Percentiles rank a stretch among this genome's conserved stretches.
Conservation (phyloP, 257 asterid species). For the Schizonepeta tenuifolia region DNA sequence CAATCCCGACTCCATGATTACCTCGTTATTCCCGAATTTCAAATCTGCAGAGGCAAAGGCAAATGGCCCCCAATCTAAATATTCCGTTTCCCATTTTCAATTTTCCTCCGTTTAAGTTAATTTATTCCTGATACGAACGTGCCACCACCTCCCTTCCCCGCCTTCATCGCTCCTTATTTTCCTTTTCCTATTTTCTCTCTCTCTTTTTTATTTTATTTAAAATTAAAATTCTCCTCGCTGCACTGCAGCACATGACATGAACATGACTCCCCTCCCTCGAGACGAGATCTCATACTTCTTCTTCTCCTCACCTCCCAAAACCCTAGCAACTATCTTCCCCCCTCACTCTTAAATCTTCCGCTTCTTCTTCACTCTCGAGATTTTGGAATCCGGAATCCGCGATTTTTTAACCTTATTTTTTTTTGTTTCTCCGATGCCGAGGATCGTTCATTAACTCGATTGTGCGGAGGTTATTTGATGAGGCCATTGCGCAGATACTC, state of each 20-base stretch:
- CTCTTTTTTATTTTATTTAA: neutral
- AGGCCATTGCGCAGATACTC: slow-evolving; percentile 62
- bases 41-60: slow-evolving; percentile 38
- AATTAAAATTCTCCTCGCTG: slow-evolving; percentile 19
- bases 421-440: slow-evolving; percentile 39
- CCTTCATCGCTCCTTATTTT: slow-evolving; percentile 43
- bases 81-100: neutral
- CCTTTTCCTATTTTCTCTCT: slow-evolving; percentile 4
- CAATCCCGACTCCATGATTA: slow-evolving; percentile 37
- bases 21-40: slow-evolving; percentile 42
- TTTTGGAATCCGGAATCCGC: slow-evolving; percentile 31
- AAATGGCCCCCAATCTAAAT: neutral
- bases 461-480: slow-evolving; percentile 50
- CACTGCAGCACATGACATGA: slow-evolving; percentile 21
- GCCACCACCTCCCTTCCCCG: slow-evolving; percentile 48
- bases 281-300: slow-evolving; percentile 43
- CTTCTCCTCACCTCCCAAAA: slow-evolving; percentile 29
- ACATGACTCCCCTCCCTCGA: slow-evolving; percentile 27
- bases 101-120: neutral
- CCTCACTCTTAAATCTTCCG: slow-evolving; percentile 23
- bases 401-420: neutral
- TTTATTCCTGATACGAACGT: slow-evolving; percentile 39
- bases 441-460: slow-evolving; percentile 37
- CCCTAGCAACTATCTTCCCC: slow-evolving; percentile 42
- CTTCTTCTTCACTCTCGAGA: slow-evolving; percentile 26